phyloP scores from a whole-genome alignment of 2,329 filamentous ascomycete species.

The Madurella fahalii region DNA sequence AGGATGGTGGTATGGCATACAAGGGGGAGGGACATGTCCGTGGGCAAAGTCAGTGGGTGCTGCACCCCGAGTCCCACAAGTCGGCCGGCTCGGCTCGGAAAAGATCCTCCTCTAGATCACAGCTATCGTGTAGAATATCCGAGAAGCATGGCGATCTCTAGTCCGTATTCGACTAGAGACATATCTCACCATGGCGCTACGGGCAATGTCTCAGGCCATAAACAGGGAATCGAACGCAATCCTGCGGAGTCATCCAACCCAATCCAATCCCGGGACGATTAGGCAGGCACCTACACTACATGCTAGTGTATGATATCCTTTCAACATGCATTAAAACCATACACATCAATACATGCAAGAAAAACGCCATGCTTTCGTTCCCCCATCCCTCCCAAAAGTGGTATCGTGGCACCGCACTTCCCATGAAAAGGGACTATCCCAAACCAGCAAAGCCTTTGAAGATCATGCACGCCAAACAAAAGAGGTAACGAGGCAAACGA shows the following conservation, averaged over 20 bases:
- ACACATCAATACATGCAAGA: neutral
- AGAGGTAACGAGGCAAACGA: neutral
- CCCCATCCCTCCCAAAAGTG: neutral
- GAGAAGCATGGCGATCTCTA: too few species aligned
- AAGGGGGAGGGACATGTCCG: too few species aligned
- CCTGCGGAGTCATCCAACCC: too few species aligned
- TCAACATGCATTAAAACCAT: too few species aligned
- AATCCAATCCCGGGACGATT: too few species aligned
- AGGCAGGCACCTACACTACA: too few species aligned
- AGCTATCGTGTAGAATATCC: neutral
- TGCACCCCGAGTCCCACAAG: neutral
- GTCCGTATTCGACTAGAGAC: too few species aligned
- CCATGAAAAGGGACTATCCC: neutral
- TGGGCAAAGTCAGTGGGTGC: neutral
- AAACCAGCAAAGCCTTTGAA: neutral
- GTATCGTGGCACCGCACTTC: neutral
- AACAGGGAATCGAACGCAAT: too few species aligned
- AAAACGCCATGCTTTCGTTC: slow-evolving; percentile 5
- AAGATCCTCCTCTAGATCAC: neutral
- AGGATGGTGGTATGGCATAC: too few species aligned
- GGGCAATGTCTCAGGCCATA: too few species aligned
- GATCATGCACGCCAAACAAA: neutral
- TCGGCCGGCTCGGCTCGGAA: neutral
- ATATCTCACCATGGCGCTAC: too few species aligned
- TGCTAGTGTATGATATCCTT: too few species aligned